Evolutionary conservation across 768 basidiomycete species (phyloP).

Genomic region (Russula vinacea): DNA sequence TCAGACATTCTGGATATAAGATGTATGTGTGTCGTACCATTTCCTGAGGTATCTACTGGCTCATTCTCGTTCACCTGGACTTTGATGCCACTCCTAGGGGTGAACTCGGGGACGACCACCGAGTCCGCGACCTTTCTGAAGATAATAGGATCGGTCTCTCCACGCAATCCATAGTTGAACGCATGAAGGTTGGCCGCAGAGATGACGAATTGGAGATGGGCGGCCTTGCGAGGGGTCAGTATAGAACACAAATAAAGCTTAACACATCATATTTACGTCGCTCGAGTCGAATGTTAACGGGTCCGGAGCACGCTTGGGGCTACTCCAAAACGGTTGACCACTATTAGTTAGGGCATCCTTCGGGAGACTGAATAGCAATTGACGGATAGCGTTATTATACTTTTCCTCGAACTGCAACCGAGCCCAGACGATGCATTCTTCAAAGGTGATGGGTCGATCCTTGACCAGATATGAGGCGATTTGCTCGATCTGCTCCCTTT

Average conservation of each 20-base stretch:
- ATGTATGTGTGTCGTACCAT: conserved; percentile 33
- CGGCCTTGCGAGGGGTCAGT: conserved; percentile 49
- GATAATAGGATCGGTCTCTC: conserved; percentile 70
- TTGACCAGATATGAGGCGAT: conserved; percentile 87
- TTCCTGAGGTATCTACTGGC: conserved; percentile 56
- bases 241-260: neutral
- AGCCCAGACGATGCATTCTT: conserved; percentile 98
- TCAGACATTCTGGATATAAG: neutral
- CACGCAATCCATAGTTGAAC: conserved; percentile 95
- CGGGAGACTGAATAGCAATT: conserved; percentile 89
- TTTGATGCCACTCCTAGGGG: conserved; percentile 88
- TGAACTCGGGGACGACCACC: conserved; percentile 86
- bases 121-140: conserved; percentile 84
- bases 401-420: conserved; percentile 91
- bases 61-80: conserved; percentile 93
- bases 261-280: conserved; percentile 57
- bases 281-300: conserved; percentile 80
- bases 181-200: conserved; percentile 95
- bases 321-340: conserved; percentile 98
- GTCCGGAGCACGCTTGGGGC: conserved; percentile 96
- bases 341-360: conserved; percentile 89
- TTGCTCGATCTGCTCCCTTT: conserved; percentile 84
- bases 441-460: conserved; percentile 90
- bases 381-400: conserved; percentile 90
- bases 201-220: conserved; percentile 85